A percentile compares a stretch with the other conserved stretches of the same genome.
These are phyloP conservation scores for Cordyceps cateniannulata DNA, from an alignment of 2,329 filamentous ascomycete genomes.

Conservation along the genomic window DNA sequence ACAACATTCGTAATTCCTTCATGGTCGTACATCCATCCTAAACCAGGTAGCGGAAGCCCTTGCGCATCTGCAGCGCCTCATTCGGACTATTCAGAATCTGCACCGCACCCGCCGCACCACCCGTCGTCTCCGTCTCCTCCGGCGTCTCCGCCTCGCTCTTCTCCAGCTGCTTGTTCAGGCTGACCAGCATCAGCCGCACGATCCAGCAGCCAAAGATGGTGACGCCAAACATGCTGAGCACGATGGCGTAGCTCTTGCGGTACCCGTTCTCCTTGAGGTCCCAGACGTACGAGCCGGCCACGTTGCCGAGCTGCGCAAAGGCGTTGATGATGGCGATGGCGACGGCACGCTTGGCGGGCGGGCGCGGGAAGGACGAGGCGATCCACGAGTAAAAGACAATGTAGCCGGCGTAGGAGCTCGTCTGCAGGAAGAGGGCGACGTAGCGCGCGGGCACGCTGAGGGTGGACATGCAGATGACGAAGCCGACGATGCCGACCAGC, in stretches of 20 bases:
- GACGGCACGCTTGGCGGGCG: constrained; percentile 54
- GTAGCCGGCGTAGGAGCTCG: constrained; percentile 50
- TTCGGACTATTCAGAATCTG: constrained; percentile 35
- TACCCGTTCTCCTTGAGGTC: constrained; percentile 51
- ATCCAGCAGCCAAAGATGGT: constrained; percentile 46
- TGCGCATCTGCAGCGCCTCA: constrained; percentile 37
- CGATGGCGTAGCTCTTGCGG: constrained; percentile 59
- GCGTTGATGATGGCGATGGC: constrained; percentile 56
- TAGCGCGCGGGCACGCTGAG: constrained; percentile 51
- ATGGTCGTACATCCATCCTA: not conserved
- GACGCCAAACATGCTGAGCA: constrained; percentile 57
- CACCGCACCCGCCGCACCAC: constrained; percentile 31
- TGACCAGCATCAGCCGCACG: constrained; percentile 40
- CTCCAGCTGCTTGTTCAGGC: constrained; percentile 42
- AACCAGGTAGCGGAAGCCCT: constrained; percentile 40
- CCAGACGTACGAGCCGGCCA: constrained; percentile 60
- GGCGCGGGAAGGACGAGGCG: constrained; percentile 49
- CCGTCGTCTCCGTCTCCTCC: constrained; percentile 19
- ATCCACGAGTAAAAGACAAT: constrained; percentile 56
- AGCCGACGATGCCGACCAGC: constrained; percentile 46
- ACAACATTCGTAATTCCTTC: not conserved
- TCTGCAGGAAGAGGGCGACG: constrained; percentile 53
- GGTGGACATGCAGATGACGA: constrained; percentile 55
- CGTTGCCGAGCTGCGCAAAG: constrained; percentile 50
- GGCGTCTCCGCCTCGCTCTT: constrained; percentile 33